These are phyloP conservation scores for Larix kaempferi DNA, from an alignment of 75 land plant species.

Conservation along the genomic window DNA sequence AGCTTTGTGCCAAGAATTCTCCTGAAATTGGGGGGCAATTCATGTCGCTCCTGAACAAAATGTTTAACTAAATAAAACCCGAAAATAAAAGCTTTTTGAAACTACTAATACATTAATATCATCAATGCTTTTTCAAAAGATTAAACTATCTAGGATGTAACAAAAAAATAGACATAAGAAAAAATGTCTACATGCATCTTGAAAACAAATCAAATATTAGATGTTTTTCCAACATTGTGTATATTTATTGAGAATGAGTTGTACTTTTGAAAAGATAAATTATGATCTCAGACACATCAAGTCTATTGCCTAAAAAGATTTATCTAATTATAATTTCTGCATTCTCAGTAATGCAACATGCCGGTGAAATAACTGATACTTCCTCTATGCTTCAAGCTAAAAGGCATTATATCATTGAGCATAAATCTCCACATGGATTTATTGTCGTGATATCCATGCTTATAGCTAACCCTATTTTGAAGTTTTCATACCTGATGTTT, in stretches of 20 bases:
- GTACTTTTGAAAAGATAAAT: not conserved
- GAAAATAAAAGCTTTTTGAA: not conserved
- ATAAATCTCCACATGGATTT: too few species aligned
- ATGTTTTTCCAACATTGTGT: not conserved
- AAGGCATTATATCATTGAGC: too few species aligned
- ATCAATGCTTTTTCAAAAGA: not conserved
- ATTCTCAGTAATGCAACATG: too few species aligned
- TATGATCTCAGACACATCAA: not conserved
- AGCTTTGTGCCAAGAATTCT: slow-evolving; percentile 53
- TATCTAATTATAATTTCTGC: not conserved
- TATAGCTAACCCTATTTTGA: too few species aligned
- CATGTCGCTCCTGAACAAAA: slow-evolving; percentile 51
- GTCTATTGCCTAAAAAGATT: not conserved
- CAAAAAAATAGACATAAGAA: not conserved
- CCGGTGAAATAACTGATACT: not conserved
- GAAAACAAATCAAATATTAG: not conserved
- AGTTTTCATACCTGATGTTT: too few species aligned
- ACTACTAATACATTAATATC: not conserved
- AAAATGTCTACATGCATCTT: not conserved
- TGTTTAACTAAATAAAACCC: not conserved
- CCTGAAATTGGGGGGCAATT: slow-evolving; percentile 62
- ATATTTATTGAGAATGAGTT: too few species aligned
- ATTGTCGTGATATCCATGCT: too few species aligned
- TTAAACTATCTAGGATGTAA: not conserved
- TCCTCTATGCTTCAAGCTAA: not conserved